phyloP scores from a whole-genome alignment of 805 yeast species.

The Metschnikowia kofuensis region DNA sequence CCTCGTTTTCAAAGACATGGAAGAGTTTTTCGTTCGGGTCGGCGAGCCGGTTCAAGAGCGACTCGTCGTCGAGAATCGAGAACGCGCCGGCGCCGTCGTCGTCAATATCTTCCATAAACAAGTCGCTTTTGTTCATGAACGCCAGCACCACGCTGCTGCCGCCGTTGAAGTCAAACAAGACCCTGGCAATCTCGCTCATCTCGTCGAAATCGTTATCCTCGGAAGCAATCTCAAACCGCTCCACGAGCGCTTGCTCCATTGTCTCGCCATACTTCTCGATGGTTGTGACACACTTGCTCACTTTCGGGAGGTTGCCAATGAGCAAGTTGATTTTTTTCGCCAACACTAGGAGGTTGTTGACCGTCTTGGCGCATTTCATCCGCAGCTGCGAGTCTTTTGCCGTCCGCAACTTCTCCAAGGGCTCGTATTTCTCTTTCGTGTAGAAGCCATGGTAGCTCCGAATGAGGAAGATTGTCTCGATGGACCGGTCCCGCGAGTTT shows the following conservation, averaged over 20 bases:
- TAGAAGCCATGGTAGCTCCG: conserved; percentile 75
- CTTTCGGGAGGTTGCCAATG: conserved; percentile 41
- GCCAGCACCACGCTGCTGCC: conserved; percentile 80
- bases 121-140: conserved; percentile 76
- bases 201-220: conserved; percentile 62
- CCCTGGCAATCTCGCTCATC: conserved; percentile 73
- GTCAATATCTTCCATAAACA: conserved; percentile 51
- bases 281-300: conserved; percentile 32
- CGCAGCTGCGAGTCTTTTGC: conserved; percentile 47
- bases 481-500: conserved; percentile 68
- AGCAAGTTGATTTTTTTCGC: conserved; percentile 55
- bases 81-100: conserved; percentile 29
- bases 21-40: conserved; percentile 50
- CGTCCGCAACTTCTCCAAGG: conserved; percentile 57
- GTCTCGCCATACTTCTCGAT: conserved; percentile 72
- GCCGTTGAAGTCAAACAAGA: conserved; percentile 77
- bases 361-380: conserved; percentile 64
- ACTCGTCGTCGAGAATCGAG: conserved; percentile 40
- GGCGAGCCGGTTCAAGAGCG: conserved; percentile 56
- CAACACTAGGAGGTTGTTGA: conserved; percentile 61
- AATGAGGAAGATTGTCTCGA: conserved; percentile 67
- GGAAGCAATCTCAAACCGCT: conserved; percentile 72
- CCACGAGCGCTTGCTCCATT: conserved; percentile 70
- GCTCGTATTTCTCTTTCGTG: conserved; percentile 50
- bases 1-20: conserved; percentile 47